phyloP scores from a whole-genome alignment of 1,139 yeast genomes.

The Geotrichum europaeum region DNA sequence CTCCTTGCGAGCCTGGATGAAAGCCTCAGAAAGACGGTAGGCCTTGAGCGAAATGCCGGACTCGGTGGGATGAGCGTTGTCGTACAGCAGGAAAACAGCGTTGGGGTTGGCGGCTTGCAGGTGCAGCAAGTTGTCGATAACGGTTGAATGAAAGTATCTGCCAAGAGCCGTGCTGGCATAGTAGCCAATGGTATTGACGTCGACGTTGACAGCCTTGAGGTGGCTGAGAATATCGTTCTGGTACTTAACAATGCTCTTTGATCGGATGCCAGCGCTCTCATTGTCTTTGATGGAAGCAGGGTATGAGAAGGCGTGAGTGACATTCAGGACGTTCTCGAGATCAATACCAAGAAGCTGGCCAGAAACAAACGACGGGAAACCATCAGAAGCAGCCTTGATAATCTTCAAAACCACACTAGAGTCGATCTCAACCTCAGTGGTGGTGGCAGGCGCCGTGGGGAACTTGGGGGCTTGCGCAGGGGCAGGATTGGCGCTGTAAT shows the following conservation, averaged over 20 bases:
- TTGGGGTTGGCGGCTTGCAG: conserved; percentile 60
- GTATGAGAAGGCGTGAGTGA: conserved; percentile 58
- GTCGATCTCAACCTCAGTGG: conserved; percentile 32
- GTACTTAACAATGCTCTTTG: conserved; percentile 60
- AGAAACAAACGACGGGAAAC: conserved; percentile 58
- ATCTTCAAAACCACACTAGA: conserved; percentile 57
- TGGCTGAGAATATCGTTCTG: conserved; percentile 63
- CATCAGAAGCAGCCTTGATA: conserved; percentile 66
- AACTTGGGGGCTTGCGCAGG: conserved; percentile 9
- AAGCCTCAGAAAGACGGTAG: conserved; percentile 59
- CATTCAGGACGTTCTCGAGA: conserved; percentile 44
- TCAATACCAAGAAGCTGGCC: conserved; percentile 77
- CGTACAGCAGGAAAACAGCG: conserved; percentile 64
- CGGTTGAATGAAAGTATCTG: conserved; percentile 52
- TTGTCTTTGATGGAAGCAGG: conserved; percentile 45
- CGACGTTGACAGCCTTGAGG: conserved; percentile 59
- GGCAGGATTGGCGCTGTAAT: neutral
- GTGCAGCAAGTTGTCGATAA: conserved; percentile 61
- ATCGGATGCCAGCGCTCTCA: conserved; percentile 36
- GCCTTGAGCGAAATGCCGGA: conserved; percentile 59
- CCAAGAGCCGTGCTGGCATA: conserved; percentile 69
- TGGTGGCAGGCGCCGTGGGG: conserved; percentile 24
- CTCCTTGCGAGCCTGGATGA: conserved; percentile 46
- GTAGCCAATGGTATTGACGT: conserved; percentile 78
- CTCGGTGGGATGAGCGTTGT: conserved; percentile 61